These are phyloP conservation scores for Ceratobasidium sp. DNA, from an alignment of 1,284 basidiomycete genomes.

Conservation along the genomic window DNA sequence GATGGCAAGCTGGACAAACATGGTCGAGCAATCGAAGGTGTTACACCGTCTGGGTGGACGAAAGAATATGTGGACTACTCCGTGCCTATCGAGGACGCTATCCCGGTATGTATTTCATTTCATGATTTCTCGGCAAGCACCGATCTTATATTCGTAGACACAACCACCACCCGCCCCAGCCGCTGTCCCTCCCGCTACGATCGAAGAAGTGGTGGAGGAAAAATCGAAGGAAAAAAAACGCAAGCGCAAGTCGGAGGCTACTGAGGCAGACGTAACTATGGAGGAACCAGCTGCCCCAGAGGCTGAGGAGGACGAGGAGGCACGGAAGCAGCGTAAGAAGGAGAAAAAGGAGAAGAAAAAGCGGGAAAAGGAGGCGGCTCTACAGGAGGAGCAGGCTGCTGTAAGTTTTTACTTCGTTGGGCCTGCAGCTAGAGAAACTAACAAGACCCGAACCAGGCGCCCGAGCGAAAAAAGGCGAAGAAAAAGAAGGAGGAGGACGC, in stretches of 20 bases:
- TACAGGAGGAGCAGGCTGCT: constrained; percentile 24
- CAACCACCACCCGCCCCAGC: constrained; percentile 52
- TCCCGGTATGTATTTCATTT: constrained; percentile 47
- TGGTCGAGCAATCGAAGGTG: constrained; percentile 91
- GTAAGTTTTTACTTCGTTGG: neutral
- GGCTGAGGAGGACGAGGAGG: constrained; percentile 55
- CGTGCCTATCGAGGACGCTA: constrained; percentile 56
- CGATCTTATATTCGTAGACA: constrained; percentile 50
- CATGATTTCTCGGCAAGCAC: neutral
- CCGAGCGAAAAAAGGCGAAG: constrained; percentile 43
- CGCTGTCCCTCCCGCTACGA: constrained; percentile 50
- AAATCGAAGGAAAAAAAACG: constrained; percentile 53
- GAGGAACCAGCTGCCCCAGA: constrained; percentile 32
- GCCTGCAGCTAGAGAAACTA: neutral
- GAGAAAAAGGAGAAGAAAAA: constrained; percentile 74
- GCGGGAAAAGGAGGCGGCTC: constrained; percentile 69
- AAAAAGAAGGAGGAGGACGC: constrained; percentile 31
- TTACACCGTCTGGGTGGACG: constrained; percentile 93
- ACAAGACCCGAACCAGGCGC: neutral
- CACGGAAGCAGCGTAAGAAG: constrained; percentile 55
- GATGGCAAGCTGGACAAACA: constrained; percentile 97
- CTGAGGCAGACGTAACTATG: constrained; percentile 46
- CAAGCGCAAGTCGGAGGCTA: constrained; percentile 51
- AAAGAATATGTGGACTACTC: constrained; percentile 94
- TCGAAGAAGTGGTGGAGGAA: constrained; percentile 50